These are phyloP conservation scores for Ophidiomyces ophidiicola DNA, from an alignment of 2,329 filamentous ascomycete genomes.

Conservation along the genomic window DNA sequence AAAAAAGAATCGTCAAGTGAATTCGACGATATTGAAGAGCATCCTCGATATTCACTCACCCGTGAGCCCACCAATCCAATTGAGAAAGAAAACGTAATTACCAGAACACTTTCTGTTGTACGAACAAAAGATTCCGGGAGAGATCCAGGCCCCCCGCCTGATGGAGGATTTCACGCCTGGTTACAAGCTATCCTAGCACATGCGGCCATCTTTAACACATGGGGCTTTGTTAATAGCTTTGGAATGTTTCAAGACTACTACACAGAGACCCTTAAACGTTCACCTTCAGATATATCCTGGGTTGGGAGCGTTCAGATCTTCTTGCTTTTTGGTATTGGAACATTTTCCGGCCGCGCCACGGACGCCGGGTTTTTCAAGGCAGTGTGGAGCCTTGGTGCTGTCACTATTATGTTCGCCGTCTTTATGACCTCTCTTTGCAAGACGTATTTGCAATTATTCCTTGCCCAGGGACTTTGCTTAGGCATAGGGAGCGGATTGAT, in stretches of 20 bases:
- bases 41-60: constrained; percentile 1
- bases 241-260: constrained; percentile 47
- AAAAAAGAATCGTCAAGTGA: not conserved
- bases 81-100: constrained; percentile 10
- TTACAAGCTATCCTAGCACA: constrained; percentile 42
- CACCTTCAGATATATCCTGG: constrained; percentile 42
- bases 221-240: constrained; percentile 44
- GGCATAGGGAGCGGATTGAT: constrained; percentile 46
- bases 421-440: constrained; percentile 41
- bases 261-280: constrained; percentile 27
- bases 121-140: constrained; percentile 29
- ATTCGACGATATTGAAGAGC: not conserved
- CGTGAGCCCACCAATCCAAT: constrained; percentile 1
- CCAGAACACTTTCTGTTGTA: constrained; percentile 26
- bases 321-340: constrained; percentile 40
- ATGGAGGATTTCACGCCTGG: constrained; percentile 47
- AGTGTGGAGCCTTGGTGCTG: constrained; percentile 32
- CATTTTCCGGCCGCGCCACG: constrained; percentile 40
- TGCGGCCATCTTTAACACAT: constrained; percentile 46
- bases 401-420: constrained; percentile 37
- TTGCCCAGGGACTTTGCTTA: constrained; percentile 45
- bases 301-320: constrained; percentile 42
- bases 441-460: constrained; percentile 39
- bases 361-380: constrained; percentile 42
- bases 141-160: constrained; percentile 31